Base-by-base conservation (phyloP, 1,284 basidiomycete genomes). In the Bondarzewia mesenterica region DNA sequence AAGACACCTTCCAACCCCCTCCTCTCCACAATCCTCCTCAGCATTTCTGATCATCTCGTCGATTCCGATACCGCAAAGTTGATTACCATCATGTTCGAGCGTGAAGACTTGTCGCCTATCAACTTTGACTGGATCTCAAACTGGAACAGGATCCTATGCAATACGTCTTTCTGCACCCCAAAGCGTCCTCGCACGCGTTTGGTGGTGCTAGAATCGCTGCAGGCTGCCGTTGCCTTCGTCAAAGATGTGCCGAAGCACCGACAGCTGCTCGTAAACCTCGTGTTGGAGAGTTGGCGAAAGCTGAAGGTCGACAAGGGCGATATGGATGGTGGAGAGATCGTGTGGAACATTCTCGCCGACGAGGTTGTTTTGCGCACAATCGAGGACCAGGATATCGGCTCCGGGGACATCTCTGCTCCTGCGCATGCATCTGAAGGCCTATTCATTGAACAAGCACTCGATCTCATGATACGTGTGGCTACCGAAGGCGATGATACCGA, bases 231-330 rank as follows among this genome's bases (percentile, higher is more conserved):
- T 57, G 73, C 78, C 15, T 75, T 74, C 36, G 72, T 89, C 26
- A 78, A 74, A 56, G 86, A 88, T 54, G 82, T 87, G 68, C 74
- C 73, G 15, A 63, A 63, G 5, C 86, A 87, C 60, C 73, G 85
- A 38, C 67, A 71, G 45, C 75, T 78, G 1, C 67, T 89, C 14
- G 80, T 77, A 4, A 69, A 76, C 43, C 60, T 85, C 21, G 72
- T 86, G 1, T 72, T 76, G 57, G 67, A 70, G 42, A 75, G 77
- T 54, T 80, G 78, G 63, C 65, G 66, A 54, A 63, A 63, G 16
- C 69, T 70, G 39, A 60, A 71, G 7, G 45, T 51, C 8, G 63
- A 62, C n/a, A 37, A 60, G 60, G 46, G 62, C 55, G 48, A 60
- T 60, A 40, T 52, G 51, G 65, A 69, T 42, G 63, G 75, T 50